Base-by-base conservation (phyloP, 2,329 filamentous ascomycete genomes). In the Aspergillus felis region DNA sequence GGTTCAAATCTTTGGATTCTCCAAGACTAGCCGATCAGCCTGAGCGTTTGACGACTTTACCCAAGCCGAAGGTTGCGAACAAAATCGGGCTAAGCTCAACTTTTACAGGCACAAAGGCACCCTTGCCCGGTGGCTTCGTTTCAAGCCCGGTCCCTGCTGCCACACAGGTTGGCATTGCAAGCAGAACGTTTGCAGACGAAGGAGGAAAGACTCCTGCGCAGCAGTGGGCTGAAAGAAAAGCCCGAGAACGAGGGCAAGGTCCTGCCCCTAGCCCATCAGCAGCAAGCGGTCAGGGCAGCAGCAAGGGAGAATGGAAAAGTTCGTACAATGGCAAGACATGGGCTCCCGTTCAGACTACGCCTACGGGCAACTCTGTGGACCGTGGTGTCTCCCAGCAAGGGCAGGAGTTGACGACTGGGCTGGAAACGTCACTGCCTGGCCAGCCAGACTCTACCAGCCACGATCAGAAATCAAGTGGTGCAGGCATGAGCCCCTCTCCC, bases 151-250 rank as follows among this genome's bases (percentile, higher is more conserved):
- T 82, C 8, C 79, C 85, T 28, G 72, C 84, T 25, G 77, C 86
- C 22, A 79, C 84, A 3, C 67, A 65, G 5, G 82, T 96, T 27
- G 92, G 91, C 27, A 83, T 86, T 63, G 92, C 92, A 41, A 95
- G 91, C 77, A 87, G 91, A 68, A 96, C 92, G 0, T 99, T 97
- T 79, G 94, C 94, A 17, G 92, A 97, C 64, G 82, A 95, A 73
- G 92, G 90, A 61, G 94, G 94, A 61, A 99, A 97, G 81, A 97
- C 94, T 4, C 94, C 94, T 6, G 92, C 94, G 29, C 94, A 99
- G 74, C 78, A 96, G 38, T 99, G 94, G 94, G 93, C 93, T 0
- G 94, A 99, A 80, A 96, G 92, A 80, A 97, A 97, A 80, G 93
- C 90, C 41, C 87, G 87, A 59, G 87, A 94, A 72, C 83, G 87